Percentiles rank a stretch among this genome's conserved stretches.
Conservation (phyloP, 75 land plant species). For the Larix kaempferi region DNA sequence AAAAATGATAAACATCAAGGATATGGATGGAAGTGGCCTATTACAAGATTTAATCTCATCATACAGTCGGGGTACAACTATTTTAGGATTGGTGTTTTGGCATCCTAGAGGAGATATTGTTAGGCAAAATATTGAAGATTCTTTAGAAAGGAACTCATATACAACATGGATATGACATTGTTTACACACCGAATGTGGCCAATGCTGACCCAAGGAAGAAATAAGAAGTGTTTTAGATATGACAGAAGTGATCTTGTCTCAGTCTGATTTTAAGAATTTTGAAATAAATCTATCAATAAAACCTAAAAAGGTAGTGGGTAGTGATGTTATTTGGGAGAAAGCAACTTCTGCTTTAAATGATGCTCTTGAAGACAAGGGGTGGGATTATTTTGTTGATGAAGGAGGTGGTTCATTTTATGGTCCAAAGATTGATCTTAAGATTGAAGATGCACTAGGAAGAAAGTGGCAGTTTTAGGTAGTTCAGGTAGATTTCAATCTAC, state of each 20-base stretch:
- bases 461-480: slow-evolving; percentile 98
- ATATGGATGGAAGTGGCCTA: too few species aligned
- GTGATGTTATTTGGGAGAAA: slow-evolving; percentile 93
- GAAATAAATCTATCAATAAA: slow-evolving; percentile 88
- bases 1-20: too few species aligned
- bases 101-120: slow-evolving; percentile 98
- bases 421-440: slow-evolving; percentile 96
- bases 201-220: slow-evolving; percentile 88
- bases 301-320: slow-evolving; percentile 90
- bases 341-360: slow-evolving; percentile 84
- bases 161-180: slow-evolving; percentile 73
- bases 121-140: slow-evolving; percentile 83
- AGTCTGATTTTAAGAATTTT: slow-evolving; percentile 86
- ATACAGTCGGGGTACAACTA: slow-evolving; percentile 83
- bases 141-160: slow-evolving; percentile 79
- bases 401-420: slow-evolving; percentile 99
- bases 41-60: too few species aligned
- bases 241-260: slow-evolving; percentile 78
- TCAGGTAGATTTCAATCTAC: slow-evolving; percentile 97
- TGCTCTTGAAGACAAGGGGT: slow-evolving; percentile 91
- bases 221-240: slow-evolving; percentile 88
- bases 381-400: slow-evolving; percentile 88
- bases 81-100: slow-evolving; percentile 97
- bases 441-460: slow-evolving; percentile 96
- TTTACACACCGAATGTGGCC: slow-evolving; percentile 99